Evolutionary conservation across 2,329 filamentous ascomycete species (phyloP).

Genomic region (Arthroderma sp.): DNA sequence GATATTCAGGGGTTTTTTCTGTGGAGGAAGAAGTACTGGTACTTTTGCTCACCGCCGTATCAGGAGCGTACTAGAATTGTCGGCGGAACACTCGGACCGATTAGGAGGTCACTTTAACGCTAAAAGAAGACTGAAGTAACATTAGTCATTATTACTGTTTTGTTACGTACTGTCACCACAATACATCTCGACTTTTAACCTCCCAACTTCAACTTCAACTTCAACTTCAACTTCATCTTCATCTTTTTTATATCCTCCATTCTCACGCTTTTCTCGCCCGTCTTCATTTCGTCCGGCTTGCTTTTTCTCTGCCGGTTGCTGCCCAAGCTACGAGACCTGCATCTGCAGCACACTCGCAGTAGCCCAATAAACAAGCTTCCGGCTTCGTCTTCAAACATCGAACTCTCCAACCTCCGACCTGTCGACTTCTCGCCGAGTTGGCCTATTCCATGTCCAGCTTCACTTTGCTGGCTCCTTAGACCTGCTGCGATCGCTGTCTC

Average conservation of each 20-base stretch:
- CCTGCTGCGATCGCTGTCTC: constrained; percentile 7
- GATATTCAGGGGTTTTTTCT: not conserved
- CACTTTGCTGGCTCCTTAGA: constrained; percentile 9
- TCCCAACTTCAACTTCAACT: constrained; percentile 4
- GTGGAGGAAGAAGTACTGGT: not conserved
- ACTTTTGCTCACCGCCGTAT: not conserved
- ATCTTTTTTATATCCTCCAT: not conserved
- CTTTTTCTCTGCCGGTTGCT: not conserved
- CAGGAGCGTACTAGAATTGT: not conserved
- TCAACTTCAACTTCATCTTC: constrained; percentile 5
- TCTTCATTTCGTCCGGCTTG: not conserved
- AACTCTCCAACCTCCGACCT: not conserved
- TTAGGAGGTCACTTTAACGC: not conserved
- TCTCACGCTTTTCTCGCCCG: not conserved
- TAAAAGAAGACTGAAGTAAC: not conserved
- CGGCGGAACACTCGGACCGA: not conserved
- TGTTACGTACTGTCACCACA: not conserved
- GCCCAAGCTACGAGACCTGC: not conserved
- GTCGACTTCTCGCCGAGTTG: not conserved
- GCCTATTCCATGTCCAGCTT: not conserved
- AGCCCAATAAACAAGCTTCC: constrained; percentile 3
- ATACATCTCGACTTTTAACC: not conserved
- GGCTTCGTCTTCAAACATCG: not conserved
- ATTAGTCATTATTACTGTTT: not conserved
- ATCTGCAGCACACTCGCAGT: constrained; percentile 1